A percentile compares a stretch with the other conserved stretches of the same genome.
Conservation (phyloP, 441 rosid genomes). For the Melastoma candidum region DNA sequence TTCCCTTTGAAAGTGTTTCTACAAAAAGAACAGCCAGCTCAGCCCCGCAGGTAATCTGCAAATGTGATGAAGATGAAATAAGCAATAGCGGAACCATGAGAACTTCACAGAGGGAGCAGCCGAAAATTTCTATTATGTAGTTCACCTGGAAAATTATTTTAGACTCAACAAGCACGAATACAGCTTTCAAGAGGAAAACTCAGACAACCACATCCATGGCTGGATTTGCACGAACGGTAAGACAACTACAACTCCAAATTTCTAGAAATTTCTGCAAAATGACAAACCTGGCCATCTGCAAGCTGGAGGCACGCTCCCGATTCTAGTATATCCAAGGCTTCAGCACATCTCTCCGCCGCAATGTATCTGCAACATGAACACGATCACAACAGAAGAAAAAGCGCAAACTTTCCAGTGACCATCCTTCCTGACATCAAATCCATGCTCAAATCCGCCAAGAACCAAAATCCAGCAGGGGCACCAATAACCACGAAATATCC, state of each 20-base stretch:
- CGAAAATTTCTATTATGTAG: too few relatives aligned
- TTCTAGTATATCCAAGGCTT: conserved; percentile 72
- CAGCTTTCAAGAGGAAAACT: too few relatives aligned
- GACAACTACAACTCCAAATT: too few relatives aligned
- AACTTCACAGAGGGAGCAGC: background rate
- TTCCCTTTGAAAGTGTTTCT: conserved; percentile 73
- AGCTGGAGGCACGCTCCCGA: conserved; percentile 84
- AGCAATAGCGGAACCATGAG: background rate
- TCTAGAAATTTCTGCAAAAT: background rate
- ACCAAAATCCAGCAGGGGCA: too few relatives aligned
- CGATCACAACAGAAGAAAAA: background rate
- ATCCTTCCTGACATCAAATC: too few relatives aligned
- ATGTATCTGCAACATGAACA: conserved; percentile 38
- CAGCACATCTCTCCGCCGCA: conserved; percentile 65
- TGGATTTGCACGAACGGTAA: too few relatives aligned
- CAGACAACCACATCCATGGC: too few relatives aligned
- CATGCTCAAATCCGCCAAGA: too few relatives aligned
- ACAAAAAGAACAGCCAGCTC: conserved; percentile 74
- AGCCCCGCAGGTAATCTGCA: conserved; percentile 82
- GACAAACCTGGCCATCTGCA: conserved; percentile 58
- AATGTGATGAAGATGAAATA: background rate
- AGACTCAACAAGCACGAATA: background rate
- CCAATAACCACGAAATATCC: too few relatives aligned
- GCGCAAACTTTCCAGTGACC: too few relatives aligned
- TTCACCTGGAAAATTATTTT: too few relatives aligned